Percentiles rank a stretch among this genome's conserved stretches.
phyloP scores from a whole-genome alignment of 805 yeast species.

The Suhomyces sp. region DNA sequence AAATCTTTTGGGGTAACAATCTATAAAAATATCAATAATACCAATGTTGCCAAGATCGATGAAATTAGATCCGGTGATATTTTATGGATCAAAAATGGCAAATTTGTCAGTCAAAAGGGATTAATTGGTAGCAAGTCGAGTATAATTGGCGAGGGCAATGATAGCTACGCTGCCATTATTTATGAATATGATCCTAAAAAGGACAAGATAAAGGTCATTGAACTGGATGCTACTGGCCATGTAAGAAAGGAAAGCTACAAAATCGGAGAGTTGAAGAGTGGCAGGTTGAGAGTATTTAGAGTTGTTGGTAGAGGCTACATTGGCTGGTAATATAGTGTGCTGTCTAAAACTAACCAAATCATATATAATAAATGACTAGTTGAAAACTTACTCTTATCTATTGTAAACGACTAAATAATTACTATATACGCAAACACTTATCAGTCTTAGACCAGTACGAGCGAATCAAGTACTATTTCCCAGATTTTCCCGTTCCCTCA shows the following conservation, averaged over 20 bases:
- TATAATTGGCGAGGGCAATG: slow-evolving; percentile 53
- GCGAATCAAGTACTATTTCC: slow-evolving; percentile 2
- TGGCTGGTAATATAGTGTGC: slow-evolving; percentile 53
- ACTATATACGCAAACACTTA: slow-evolving; percentile 6
- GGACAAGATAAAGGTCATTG: slow-evolving; percentile 66
- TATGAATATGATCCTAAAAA: slow-evolving; percentile 72
- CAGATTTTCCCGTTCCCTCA: neutral
- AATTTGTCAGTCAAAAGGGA: slow-evolving; percentile 68
- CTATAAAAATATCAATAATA: slow-evolving; percentile 47
- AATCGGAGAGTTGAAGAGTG: slow-evolving; percentile 70
- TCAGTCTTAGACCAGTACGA: slow-evolving; percentile 9
- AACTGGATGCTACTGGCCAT: slow-evolving; percentile 47
- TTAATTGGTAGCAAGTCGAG: slow-evolving; percentile 30
- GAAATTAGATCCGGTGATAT: slow-evolving; percentile 83
- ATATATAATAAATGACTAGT: neutral
- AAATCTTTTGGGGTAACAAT: slow-evolving; percentile 73
- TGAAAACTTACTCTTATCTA: neutral
- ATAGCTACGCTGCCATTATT: slow-evolving; percentile 51
- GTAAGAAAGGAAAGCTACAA: slow-evolving; percentile 62
- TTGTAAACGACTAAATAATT: neutral
- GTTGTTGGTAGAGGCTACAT: slow-evolving; percentile 69
- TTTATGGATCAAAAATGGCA: slow-evolving; percentile 69
- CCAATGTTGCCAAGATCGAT: slow-evolving; percentile 47
- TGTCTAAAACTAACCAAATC: neutral
- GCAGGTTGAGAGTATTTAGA: slow-evolving; percentile 77